Evolutionary conservation across 441 rosid genomes (phyloP), one percentile per base, ranked within the genome.

Genomic region (Raphanus hybrid): DNA sequence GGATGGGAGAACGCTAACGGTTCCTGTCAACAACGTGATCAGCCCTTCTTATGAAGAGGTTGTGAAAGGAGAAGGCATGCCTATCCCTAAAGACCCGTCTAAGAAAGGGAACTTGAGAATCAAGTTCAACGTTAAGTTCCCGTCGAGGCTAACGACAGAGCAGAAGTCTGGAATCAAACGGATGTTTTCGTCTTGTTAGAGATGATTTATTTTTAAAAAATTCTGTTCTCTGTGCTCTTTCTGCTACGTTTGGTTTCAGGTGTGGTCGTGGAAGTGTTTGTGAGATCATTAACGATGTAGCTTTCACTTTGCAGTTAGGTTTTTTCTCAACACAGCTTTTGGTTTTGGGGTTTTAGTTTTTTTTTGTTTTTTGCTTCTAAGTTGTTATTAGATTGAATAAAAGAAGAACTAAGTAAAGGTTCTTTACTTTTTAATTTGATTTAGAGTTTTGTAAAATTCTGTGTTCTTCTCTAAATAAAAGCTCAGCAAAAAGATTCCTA

Each of bases 51-150:
- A 91, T 50, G 97, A 92, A 82, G 97, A 89, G 81, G 85, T 91
- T 45, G 86, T 88, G 55, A 91, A 88, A 0, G 77, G 84, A 0
- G 98, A 93, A 83, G 98, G 98, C 9, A 93, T 93, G 97, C 98
- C 98, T 4, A 71, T 85, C n/a, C 87, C 82, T 0, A 90, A 84
- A 68, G 94, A 93, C 5, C 88, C 88, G 0, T 69, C 85, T 0
- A 88, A 48, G 70, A 90, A 76, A 73, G 98, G 98, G 8, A 87
- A 91, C 75, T 76, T 91, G 74, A 82, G 91, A 67, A 85, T 91
- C 81, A 91, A 87, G 81, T 90, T 93, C 81, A 78, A 67, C 61
- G 78, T 92, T 57, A 87, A 82, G 64, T 92, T 90, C 81, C 97
- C 97, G 0, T 43, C 86, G 0, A 89, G 97, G 84, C 72, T 89